Conservation (phyloP, 441 rosid species). For the Brassica hybrid region DNA sequence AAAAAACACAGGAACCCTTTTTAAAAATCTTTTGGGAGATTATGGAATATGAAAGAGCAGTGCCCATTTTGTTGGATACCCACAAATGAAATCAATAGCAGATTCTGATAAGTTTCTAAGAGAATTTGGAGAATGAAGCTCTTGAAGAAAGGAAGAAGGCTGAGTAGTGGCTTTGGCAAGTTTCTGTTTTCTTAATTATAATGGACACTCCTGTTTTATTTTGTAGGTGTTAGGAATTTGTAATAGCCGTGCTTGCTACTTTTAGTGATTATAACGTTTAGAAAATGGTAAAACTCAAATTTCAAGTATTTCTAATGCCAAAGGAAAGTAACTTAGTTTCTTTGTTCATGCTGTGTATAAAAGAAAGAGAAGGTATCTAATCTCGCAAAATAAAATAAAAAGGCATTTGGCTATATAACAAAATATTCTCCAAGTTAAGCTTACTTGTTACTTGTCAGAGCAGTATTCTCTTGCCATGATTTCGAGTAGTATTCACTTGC, state of each 20-base stretch:
- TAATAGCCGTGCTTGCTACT: conserved; percentile 27
- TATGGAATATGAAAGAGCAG: neutral
- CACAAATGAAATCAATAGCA: neutral
- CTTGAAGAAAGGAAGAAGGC: conserved; percentile 26
- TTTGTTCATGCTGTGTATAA: neutral
- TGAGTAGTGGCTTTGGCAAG: conserved; percentile 18
- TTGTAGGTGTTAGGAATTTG: conserved; percentile 36
- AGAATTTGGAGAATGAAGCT: neutral
- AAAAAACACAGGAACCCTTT: too few species aligned
- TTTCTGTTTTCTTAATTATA: neutral
- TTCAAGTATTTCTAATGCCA: neutral
- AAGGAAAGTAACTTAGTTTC: neutral
- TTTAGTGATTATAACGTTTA: neutral
- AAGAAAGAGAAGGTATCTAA: neutral
- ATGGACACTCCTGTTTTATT: conserved; percentile 19
- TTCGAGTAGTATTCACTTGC: too few species aligned
- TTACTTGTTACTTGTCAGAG: neutral
- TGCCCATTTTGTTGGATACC: neutral
- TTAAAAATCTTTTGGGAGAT: neutral
- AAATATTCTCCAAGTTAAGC: neutral
- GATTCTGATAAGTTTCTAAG: neutral
- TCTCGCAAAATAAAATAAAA: neutral
- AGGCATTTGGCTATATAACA: neutral
- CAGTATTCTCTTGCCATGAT: neutral
- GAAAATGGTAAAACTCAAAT: neutral